Percentiles rank a stretch among this genome's conserved stretches.
phyloP scores from a whole-genome alignment of 2,329 filamentous ascomycete species.

The Karstenula rhodostoma region DNA sequence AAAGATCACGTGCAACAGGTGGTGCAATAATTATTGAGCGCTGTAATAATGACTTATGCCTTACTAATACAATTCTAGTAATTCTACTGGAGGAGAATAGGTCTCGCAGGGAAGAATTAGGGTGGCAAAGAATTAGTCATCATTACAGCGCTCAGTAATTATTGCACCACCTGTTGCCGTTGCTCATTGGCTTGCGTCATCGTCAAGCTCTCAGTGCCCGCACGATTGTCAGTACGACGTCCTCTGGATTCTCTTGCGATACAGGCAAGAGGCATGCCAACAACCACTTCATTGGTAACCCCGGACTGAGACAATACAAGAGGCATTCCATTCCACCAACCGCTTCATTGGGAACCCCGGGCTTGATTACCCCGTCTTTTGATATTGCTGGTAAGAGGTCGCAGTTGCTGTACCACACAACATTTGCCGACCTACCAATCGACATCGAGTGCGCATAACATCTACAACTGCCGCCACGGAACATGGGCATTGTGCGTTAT shows the following conservation, averaged over 20 bases:
- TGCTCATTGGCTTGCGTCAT: neutral
- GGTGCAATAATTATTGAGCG: too few relatives aligned
- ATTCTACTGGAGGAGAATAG: too few relatives aligned
- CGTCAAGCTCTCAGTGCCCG: neutral
- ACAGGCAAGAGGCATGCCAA: neutral
- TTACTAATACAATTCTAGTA: too few relatives aligned
- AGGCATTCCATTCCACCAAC: neutral
- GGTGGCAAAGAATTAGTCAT: too few relatives aligned
- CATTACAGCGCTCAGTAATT: too few relatives aligned
- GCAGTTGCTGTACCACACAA: conserved; percentile 1
- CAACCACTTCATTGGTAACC: neutral
- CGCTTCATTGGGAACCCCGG: neutral
- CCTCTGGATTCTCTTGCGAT: neutral
- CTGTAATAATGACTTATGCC: too few relatives aligned
- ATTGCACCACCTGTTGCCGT: too few relatives aligned
- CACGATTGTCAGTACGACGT: neutral
- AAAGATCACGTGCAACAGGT: too few relatives aligned
- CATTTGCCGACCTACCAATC: conserved; percentile 9
- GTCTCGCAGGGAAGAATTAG: too few relatives aligned
- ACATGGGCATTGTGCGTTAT: neutral
- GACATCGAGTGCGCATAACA: neutral
- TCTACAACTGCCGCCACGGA: conserved; percentile 3
- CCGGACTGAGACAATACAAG: neutral
- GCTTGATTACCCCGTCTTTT: neutral
- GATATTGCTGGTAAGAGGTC: conserved; percentile 3